Conservation (phyloP, 768 basidiomycete genomes). For the Naganishia vishniacii region DNA sequence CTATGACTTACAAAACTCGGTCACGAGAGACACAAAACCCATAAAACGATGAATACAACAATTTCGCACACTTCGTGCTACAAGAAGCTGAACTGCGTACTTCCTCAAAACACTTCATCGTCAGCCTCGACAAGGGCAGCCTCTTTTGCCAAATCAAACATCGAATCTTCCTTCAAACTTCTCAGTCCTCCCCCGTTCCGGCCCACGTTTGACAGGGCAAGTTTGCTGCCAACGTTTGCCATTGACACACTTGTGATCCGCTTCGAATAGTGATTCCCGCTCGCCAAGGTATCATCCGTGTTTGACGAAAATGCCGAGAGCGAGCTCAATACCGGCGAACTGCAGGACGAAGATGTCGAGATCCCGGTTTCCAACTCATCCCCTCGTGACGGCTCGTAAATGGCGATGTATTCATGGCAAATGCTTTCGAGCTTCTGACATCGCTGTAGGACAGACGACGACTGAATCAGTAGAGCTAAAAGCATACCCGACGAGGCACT, state of each 20-base stretch:
- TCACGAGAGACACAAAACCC: background rate
- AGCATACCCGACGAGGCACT: background rate
- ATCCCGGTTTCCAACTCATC: background rate
- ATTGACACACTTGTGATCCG: conserved; percentile 22
- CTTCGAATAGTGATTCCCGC: conserved; percentile 1
- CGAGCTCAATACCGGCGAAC: conserved; percentile 8
- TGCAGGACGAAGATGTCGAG: background rate
- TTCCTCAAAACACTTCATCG: background rate
- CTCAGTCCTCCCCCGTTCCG: conserved; percentile 21
- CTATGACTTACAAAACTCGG: background rate
- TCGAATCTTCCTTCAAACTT: conserved; percentile 21
- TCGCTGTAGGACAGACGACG: background rate
- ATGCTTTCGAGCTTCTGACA: conserved; percentile 18
- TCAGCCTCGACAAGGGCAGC: conserved; percentile 11
- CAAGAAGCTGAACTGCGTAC: background rate
- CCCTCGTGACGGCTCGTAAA: background rate
- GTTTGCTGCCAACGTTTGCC: conserved; percentile 11
- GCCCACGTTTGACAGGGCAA: conserved; percentile 19
- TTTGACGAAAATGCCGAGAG: conserved; percentile 2
- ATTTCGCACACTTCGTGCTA: background rate
- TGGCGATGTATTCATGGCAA: conserved; percentile 21
- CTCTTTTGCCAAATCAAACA: conserved; percentile 20
- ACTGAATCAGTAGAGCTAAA: background rate
- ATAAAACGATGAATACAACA: background rate
- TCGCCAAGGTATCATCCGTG: background rate